Conservation (phyloP, 1,139 yeast species). For the Candida sanyaensis region DNA sequence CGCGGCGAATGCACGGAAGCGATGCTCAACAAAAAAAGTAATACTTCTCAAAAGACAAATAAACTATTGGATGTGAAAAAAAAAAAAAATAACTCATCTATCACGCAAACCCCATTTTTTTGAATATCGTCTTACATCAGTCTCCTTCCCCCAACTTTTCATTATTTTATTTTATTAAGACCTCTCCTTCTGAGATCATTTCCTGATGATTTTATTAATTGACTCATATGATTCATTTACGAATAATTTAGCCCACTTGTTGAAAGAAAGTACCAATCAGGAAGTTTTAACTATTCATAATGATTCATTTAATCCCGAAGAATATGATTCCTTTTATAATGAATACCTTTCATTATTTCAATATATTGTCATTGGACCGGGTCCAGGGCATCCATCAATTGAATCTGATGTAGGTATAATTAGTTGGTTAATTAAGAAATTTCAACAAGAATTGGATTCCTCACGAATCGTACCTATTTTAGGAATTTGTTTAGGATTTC, state of each 20-base stretch:
- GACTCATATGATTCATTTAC: constrained; percentile 97
- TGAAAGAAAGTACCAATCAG: constrained; percentile 56
- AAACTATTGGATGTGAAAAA: not conserved
- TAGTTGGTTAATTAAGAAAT: constrained; percentile 47
- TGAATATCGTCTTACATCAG: too few species aligned
- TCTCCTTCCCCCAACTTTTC: not conserved
- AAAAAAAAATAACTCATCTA: not conserved
- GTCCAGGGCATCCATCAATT: constrained; percentile 87
- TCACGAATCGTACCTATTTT: constrained; percentile 60
- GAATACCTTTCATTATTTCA: constrained; percentile 54
- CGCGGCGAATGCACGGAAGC: too few species aligned
- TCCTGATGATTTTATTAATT: constrained; percentile 61
- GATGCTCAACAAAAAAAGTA: too few species aligned
- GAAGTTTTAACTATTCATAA: constrained; percentile 73
- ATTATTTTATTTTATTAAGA: not conserved
- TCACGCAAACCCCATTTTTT: not conserved
- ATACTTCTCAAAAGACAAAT: too few species aligned
- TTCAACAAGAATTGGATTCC: constrained; percentile 16
- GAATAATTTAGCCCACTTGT: constrained; percentile 68
- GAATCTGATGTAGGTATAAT: constrained; percentile 74
- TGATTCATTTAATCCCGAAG: constrained; percentile 52
- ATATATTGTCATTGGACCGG: constrained; percentile 90
- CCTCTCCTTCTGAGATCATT: not conserved
- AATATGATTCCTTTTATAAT: constrained; percentile 37
- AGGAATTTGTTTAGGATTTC: constrained; percentile 95